Conservation (phyloP, 1,284 basidiomycete genomes). For the Puccinia triticina region DNA sequence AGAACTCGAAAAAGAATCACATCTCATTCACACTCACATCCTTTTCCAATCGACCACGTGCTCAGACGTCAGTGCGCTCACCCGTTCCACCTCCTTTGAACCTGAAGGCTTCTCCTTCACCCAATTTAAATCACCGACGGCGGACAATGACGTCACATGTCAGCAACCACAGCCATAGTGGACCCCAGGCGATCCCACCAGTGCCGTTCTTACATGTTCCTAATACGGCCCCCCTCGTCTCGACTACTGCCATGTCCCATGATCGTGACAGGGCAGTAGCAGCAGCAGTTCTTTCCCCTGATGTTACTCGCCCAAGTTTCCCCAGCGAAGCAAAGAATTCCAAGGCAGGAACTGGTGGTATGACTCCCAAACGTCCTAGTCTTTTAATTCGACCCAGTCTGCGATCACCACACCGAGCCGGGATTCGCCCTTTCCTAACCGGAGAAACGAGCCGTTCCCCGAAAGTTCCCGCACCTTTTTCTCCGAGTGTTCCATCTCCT, state of each 20-base stretch:
- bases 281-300: neutral
- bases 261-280: neutral
- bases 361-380: constrained; percentile 42
- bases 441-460: constrained; percentile 8
- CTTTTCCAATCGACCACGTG: constrained; percentile 48
- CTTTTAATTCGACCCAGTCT: constrained; percentile 46
- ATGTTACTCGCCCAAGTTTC: neutral
- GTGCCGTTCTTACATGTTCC: constrained; percentile 27
- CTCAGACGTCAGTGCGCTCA: constrained; percentile 25
- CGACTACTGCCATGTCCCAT: neutral
- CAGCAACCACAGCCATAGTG: neutral
- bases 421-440: neutral
- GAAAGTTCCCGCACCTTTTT: neutral
- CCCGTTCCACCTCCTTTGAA: constrained; percentile 45
- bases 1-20: neutral
- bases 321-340: neutral
- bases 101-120: neutral
- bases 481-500: neutral
- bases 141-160: constrained; percentile 17
- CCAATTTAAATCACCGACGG: constrained; percentile 7
- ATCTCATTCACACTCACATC: constrained; percentile 31
- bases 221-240: constrained; percentile 20
- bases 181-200: constrained; percentile 6
- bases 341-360: constrained; percentile 15
- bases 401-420: constrained; percentile 24